Evolutionary conservation across 2,329 filamentous ascomycete species (phyloP).

Genomic region (Diaporthe eres): DNA sequence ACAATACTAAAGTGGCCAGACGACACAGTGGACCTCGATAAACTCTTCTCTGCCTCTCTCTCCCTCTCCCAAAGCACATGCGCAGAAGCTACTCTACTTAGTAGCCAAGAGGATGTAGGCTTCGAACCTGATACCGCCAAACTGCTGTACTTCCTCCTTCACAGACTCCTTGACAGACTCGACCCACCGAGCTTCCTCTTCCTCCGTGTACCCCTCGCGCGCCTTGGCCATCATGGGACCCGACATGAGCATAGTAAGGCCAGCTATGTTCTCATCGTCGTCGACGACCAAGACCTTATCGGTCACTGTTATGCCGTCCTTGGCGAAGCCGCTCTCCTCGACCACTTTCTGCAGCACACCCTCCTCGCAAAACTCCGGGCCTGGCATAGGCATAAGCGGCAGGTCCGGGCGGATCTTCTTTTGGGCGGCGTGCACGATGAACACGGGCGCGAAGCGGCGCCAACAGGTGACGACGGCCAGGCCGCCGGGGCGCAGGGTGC

Average conservation of each 20-base stretch:
- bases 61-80: slow-evolving; percentile 23
- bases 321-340: slow-evolving; percentile 47
- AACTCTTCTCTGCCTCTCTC: neutral
- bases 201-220: slow-evolving; percentile 47
- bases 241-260: slow-evolving; percentile 48
- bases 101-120: slow-evolving; percentile 47
- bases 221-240: slow-evolving; percentile 50
- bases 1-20: no score
- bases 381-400: slow-evolving; percentile 46
- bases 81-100: slow-evolving; percentile 43
- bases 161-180: slow-evolving; percentile 45
- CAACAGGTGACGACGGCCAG: slow-evolving; percentile 47
- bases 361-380: slow-evolving; percentile 46
- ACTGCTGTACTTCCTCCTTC: slow-evolving; percentile 46
- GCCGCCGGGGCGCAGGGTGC: slow-evolving; percentile 45
- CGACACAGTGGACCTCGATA: neutral
- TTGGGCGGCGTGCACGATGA: slow-evolving; percentile 47
- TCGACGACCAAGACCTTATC: slow-evolving; percentile 46
- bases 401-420: slow-evolving; percentile 47
- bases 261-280: slow-evolving; percentile 47
- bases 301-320: slow-evolving; percentile 42
- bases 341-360: slow-evolving; percentile 47
- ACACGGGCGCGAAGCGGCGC: slow-evolving; percentile 47
- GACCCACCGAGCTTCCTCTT: slow-evolving; percentile 46
- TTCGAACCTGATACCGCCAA: slow-evolving; percentile 47